A percentile compares a stretch with the other conserved stretches of the same genome.
These are phyloP conservation scores for Starmerella scarabaei DNA, from an alignment of 805 yeast genomes.

Conservation along the genomic window DNA sequence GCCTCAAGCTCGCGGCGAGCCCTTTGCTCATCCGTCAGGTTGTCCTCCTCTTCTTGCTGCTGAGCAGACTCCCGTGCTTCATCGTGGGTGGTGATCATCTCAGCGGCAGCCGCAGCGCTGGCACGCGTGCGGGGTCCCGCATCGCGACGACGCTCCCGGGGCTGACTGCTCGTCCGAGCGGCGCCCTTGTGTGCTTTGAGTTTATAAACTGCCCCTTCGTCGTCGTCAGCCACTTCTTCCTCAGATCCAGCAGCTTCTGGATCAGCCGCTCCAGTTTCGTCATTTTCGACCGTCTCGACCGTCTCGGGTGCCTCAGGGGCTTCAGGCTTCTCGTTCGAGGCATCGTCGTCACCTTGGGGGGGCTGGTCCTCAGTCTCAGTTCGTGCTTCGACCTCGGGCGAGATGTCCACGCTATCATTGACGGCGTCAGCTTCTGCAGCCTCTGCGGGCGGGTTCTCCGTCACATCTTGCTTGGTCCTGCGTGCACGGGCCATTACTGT, in stretches of 20 bases:
- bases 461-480: not conserved
- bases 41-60: slow-evolving; percentile 20
- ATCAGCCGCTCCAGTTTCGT: not conserved
- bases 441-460: not conserved
- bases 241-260: not conserved
- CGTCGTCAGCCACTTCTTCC: slow-evolving; percentile 25
- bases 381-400: too few relatives aligned
- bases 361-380: too few relatives aligned
- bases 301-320: not conserved
- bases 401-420: too few relatives aligned
- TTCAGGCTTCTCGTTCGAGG: too few relatives aligned
- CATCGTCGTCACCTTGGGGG: too few relatives aligned
- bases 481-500: not conserved
- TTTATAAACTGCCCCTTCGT: slow-evolving; percentile 31
- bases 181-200: slow-evolving; percentile 27
- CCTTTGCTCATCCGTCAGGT: slow-evolving; percentile 29
- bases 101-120: not conserved
- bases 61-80: slow-evolving; percentile 15
- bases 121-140: not conserved
- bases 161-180: slow-evolving; percentile 5
- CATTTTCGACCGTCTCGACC: not conserved
- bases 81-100: not conserved
- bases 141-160: slow-evolving; percentile 2
- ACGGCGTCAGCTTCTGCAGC: not conserved
- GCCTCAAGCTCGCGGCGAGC: slow-evolving; percentile 71